Evolutionary conservation across 257 asterid species (phyloP), one percentile per base, ranked within the genome.

Genomic region (Orobanche coerulescens): DNA sequence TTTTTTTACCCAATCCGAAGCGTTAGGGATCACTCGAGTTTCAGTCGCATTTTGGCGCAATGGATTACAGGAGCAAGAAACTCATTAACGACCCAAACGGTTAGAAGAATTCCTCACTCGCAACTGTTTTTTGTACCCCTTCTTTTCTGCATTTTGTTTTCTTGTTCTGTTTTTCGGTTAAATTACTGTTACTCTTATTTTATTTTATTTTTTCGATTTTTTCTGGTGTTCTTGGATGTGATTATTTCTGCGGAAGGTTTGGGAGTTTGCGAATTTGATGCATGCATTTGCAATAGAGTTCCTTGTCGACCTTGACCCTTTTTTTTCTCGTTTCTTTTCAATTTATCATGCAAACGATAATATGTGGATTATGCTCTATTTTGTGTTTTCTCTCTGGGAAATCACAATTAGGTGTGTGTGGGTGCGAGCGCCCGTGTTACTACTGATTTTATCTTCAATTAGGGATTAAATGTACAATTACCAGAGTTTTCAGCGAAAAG

Each of bases 11-110:
- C 55, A 51, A 71, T 53, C 69, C 71, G 61, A 25, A 42, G 61
- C 76, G 50, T 67, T 80, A 66, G 73, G 61, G 74, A 64, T 69
- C 51, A 26, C 37, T 66, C 40, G 66, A 62, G 57, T 31, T n/a
- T 22, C 6, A 40, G 62, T 54, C 68, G 69, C 66, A 55, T 66
- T 74, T 14, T 25, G 12, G 12, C 2, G 43, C 75, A 60, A 81
- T 92, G 98, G 84, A 82, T 80, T 88, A 56, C 34, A 84, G 62
- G 55, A 65, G 86, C 79, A 92, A 86, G 78, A 92, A 92, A 70
- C 95, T 92, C 82, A 88, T 92, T 71, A 86, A 88, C 78, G 84
- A 92, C 63, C 98, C 98, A 1, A 84, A 84, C 76, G 86, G 98
- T 90, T 69, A 73, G 33, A 4, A 11, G 15, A 19, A 20, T 24